Evolutionary conservation across 257 asterid genomes (phyloP).

Genomic region (Fraxinus quadrangulata): DNA sequence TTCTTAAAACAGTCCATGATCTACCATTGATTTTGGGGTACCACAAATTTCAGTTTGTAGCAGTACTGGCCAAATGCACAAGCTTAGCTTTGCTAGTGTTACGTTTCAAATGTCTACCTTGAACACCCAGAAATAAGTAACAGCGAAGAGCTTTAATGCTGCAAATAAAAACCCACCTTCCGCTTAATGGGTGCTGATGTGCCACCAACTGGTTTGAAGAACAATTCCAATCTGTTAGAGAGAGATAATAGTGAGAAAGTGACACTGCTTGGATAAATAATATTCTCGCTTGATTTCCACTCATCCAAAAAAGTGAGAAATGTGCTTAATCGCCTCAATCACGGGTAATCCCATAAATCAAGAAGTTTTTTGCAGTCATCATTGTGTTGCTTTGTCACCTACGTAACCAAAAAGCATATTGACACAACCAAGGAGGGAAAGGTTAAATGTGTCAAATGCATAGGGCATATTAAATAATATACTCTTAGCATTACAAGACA

Average conservation of each 20-base stretch:
- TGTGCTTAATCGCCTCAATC: slow-evolving; percentile 67
- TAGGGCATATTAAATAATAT: neutral
- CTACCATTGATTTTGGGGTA: neutral
- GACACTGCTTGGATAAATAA: slow-evolving; percentile 12
- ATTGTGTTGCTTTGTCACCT: slow-evolving; percentile 93
- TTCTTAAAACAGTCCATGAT: neutral
- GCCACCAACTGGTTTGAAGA: slow-evolving; percentile 79
- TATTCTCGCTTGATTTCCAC: slow-evolving; percentile 8
- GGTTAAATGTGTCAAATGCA: neutral
- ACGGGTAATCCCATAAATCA: slow-evolving; percentile 97
- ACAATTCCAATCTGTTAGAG: slow-evolving; percentile 79
- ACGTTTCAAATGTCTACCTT: neutral
- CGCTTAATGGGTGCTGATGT: slow-evolving; percentile 70
- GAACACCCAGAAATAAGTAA: neutral
- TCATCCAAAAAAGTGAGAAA: neutral
- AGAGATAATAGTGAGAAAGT: slow-evolving; percentile 19
- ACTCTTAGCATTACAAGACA: neutral
- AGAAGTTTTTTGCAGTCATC: slow-evolving; percentile 96
- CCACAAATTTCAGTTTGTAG: neutral
- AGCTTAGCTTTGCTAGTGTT: neutral
- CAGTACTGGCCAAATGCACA: neutral
- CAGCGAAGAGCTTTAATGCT: neutral
- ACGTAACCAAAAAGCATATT: slow-evolving; percentile 30
- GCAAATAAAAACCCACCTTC: slow-evolving; percentile 53
- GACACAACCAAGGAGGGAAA: slow-evolving; percentile 26